These are phyloP conservation scores for Boletus sp. DNA, from an alignment of 1,284 basidiomycete genomes.

Conservation along the genomic window DNA sequence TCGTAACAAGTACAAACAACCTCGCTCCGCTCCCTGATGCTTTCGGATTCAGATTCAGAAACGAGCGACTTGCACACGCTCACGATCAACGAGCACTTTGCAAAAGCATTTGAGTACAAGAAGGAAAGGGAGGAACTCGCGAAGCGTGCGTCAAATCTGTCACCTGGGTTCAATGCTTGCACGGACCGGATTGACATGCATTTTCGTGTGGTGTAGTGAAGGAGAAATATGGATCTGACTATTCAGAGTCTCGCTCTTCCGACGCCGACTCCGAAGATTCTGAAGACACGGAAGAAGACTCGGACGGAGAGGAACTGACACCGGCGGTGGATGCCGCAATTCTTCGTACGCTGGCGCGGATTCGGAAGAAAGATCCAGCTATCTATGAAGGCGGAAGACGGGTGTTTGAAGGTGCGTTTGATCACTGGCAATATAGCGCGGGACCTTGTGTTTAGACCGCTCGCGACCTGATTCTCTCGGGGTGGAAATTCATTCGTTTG, in stretches of 20 bases:
- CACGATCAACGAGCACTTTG: constrained; percentile 79
- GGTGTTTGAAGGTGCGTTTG: constrained; percentile 68
- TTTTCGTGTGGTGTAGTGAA: constrained; percentile 50
- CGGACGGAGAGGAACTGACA: constrained; percentile 93
- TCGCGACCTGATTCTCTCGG: neutral
- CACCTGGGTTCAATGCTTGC: neutral
- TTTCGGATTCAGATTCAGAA: constrained; percentile 49
- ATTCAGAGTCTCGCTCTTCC: constrained; percentile 58
- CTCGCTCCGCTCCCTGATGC: constrained; percentile 36
- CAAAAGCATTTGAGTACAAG: constrained; percentile 74
- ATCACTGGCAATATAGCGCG: neutral
- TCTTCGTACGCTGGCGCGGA: constrained; percentile 84
- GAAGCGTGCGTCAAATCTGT: constrained; percentile 51
- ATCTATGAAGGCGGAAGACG: constrained; percentile 73
- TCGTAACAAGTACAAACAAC: constrained; percentile 25
- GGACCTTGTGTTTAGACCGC: neutral
- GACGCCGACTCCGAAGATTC: constrained; percentile 70
- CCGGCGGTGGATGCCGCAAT: constrained; percentile 95
- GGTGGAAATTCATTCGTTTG: neutral
- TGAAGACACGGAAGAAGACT: constrained; percentile 85
- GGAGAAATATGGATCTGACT: constrained; percentile 81
- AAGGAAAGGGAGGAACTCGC: constrained; percentile 82
- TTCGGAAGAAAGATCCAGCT: constrained; percentile 78
- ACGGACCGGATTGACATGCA: neutral
- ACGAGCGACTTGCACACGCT: constrained; percentile 45